These are phyloP conservation scores for Kokia cookei DNA, from an alignment of 441 rosid genomes.

Conservation along the genomic window DNA sequence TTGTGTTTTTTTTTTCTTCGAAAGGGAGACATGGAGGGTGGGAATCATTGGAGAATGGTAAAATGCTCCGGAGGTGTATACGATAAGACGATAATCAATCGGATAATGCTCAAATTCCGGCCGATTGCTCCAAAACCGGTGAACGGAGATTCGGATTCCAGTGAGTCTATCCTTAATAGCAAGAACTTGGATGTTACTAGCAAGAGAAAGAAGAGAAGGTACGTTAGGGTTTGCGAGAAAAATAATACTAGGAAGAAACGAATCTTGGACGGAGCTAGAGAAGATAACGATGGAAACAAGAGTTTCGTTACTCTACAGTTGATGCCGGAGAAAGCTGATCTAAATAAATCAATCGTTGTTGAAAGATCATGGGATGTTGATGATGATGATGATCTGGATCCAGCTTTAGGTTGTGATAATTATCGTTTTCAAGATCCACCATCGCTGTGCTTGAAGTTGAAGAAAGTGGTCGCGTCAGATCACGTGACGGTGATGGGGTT, in stretches of 20 bases:
- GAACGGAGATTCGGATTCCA: slow-evolving; percentile 19
- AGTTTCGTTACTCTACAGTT: slow-evolving; percentile 43
- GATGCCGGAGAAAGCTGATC: slow-evolving; percentile 40
- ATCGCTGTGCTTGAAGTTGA: slow-evolving; percentile 5
- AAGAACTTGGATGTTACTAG: slow-evolving; percentile 11
- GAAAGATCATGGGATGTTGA: not conserved
- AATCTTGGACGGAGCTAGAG: slow-evolving; percentile 11
- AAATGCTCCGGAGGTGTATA: slow-evolving; percentile 25
- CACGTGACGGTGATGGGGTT: not conserved
- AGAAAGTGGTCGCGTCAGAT: slow-evolving; percentile 14
- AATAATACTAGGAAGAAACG: slow-evolving; percentile 5
- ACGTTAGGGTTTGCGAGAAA: slow-evolving; percentile 63
- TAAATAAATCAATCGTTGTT: slow-evolving; percentile 11
- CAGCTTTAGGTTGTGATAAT: not conserved
- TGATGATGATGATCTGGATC: not conserved
- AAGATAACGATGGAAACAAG: not conserved
- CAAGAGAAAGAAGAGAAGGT: slow-evolving; percentile 57
- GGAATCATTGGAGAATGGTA: slow-evolving; percentile 23
- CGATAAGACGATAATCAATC: slow-evolving; percentile 37
- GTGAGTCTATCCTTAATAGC: slow-evolving; percentile 9
- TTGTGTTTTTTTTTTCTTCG: not conserved
- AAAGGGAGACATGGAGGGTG: slow-evolving; percentile 25
- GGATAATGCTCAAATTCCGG: slow-evolving; percentile 62
- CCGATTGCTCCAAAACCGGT: slow-evolving; percentile 90
- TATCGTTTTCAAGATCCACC: not conserved